A percentile compares a stretch with the other conserved stretches of the same genome.
Evolutionary conservation across 805 yeast genomes (phyloP).

Genomic region (Novakomyces olei): DNA sequence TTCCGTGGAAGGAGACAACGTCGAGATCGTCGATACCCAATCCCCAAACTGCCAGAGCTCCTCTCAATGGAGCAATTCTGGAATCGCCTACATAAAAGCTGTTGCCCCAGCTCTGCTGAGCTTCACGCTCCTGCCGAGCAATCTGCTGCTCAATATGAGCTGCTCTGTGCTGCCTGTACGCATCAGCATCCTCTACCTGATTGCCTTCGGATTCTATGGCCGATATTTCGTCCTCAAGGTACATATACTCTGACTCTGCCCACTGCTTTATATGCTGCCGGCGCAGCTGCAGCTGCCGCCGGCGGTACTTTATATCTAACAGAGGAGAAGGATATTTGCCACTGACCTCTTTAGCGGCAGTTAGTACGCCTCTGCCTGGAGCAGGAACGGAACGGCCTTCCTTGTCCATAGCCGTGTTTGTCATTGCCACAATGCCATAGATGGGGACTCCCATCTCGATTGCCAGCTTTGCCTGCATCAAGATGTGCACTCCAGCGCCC

Average conservation of each 20-base stretch:
- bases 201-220: constrained; percentile 20
- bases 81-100: constrained; percentile 80
- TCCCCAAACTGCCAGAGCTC: constrained; percentile 85
- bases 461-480: constrained; percentile 89
- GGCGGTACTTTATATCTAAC: constrained; percentile 78
- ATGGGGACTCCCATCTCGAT: constrained; percentile 97
- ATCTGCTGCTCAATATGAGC: constrained; percentile 78
- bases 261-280: constrained; percentile 54
- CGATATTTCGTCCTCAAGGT: constrained; percentile 48
- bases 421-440: constrained; percentile 79
- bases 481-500: constrained; percentile 94
- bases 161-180: constrained; percentile 56
- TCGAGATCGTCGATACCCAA: constrained; percentile 85
- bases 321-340: constrained; percentile 59
- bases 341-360: constrained; percentile 85
- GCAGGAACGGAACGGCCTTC: constrained; percentile 98
- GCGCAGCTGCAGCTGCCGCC: constrained; percentile 70
- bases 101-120: constrained; percentile 87
- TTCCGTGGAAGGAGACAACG: constrained; percentile 97
- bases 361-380: constrained; percentile 98
- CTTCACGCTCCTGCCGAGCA: constrained; percentile 59
- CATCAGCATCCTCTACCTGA: constrained; percentile 24
- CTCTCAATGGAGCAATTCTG: constrained; percentile 89
- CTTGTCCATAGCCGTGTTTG: constrained; percentile 95
- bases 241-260: constrained; percentile 61